A percentile compares a stretch with the other conserved stretches of the same genome.
Conservation (phyloP, 2,329 filamentous ascomycete genomes). For the Paecilomyces dactylethromorphus region DNA sequence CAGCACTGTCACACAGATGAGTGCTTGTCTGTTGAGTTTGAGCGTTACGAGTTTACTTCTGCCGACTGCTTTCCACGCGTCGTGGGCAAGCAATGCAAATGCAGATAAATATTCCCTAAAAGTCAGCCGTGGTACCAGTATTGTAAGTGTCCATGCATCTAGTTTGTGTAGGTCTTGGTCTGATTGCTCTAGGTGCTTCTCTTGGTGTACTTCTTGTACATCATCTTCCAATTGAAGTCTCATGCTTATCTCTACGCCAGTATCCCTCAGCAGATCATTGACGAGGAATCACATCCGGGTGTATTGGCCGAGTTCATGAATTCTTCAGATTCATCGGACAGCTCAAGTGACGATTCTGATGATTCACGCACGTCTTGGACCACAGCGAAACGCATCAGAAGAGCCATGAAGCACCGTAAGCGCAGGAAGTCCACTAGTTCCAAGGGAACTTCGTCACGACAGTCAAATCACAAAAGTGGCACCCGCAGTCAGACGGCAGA, state of each 20-base stretch:
- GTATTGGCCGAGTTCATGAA: slow-evolving; percentile 77
- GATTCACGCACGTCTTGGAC: slow-evolving; percentile 62
- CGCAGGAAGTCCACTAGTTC: slow-evolving; percentile 71
- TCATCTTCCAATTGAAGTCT: slow-evolving; percentile 86
- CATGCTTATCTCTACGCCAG: slow-evolving; percentile 90
- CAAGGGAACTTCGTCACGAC: slow-evolving; percentile 36
- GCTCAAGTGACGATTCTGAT: slow-evolving; percentile 61
- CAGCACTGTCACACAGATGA: slow-evolving; percentile 93
- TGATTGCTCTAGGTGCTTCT: slow-evolving; percentile 55
- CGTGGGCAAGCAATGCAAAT: slow-evolving; percentile 56
- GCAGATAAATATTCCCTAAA: slow-evolving; percentile 70
- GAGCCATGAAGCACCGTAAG: slow-evolving; percentile 63
- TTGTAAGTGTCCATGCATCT: slow-evolving; percentile 47
- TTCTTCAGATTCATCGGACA: slow-evolving; percentile 49
- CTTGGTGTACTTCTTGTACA: slow-evolving; percentile 74
- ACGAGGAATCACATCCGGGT: slow-evolving; percentile 82
- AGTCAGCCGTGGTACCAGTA: slow-evolving; percentile 83
- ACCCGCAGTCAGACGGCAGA: slow-evolving; percentile 3
- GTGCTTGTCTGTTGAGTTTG: slow-evolving; percentile 81
- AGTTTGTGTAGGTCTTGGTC: background rate
- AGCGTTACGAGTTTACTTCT: slow-evolving; percentile 84
- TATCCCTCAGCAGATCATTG: slow-evolving; percentile 85
- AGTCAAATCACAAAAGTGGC: slow-evolving; percentile 15
- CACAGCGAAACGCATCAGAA: slow-evolving; percentile 68
- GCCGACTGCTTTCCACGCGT: slow-evolving; percentile 88